Evolutionary conservation across 352 stramenopile genomes (phyloP).

Genomic region (Plasmopara muralis): DNA sequence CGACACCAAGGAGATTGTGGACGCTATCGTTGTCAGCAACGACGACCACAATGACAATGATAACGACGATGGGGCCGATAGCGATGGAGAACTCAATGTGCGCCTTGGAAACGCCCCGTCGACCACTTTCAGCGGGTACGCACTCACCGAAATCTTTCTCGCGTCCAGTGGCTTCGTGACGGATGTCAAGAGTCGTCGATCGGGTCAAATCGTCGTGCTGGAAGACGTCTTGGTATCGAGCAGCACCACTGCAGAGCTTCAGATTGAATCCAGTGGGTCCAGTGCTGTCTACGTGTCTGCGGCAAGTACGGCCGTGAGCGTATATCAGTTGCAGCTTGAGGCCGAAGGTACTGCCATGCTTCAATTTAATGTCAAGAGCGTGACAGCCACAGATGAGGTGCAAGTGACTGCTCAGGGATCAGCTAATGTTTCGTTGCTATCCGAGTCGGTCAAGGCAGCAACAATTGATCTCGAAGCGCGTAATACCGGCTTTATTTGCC

Average conservation of each 20-base stretch:
- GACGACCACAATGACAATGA: slow-evolving; percentile 12
- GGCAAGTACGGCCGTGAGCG: slow-evolving; percentile 10
- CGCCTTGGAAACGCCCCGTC: slow-evolving; percentile 15
- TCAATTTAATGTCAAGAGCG: slow-evolving; percentile 22
- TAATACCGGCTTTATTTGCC: slow-evolving; percentile 23
- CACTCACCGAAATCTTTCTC: slow-evolving; percentile 30
- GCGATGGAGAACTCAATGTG: slow-evolving; percentile 19
- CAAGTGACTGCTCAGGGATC: slow-evolving; percentile 19
- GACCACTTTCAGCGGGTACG: slow-evolving; percentile 17
- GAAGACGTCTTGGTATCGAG: slow-evolving; percentile 22
- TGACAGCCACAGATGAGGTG: slow-evolving; percentile 14
- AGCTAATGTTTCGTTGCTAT: slow-evolving; percentile 12
- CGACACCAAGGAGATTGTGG: slow-evolving; percentile 20
- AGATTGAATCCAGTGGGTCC: slow-evolving; percentile 21
- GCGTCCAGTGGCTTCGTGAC: slow-evolving; percentile 18
- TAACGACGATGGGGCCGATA: slow-evolving; percentile 16
- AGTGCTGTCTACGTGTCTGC: slow-evolving; percentile 29
- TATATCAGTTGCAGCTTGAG: slow-evolving; percentile 20
- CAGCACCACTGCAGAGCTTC: slow-evolving; percentile 20
- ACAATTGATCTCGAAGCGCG: slow-evolving; percentile 19
- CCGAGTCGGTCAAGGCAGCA: slow-evolving; percentile 14
- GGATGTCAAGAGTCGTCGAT: slow-evolving; percentile 23
- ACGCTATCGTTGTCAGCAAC: slow-evolving; percentile 22
- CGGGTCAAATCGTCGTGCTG: slow-evolving; percentile 24
- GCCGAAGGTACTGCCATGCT: slow-evolving; percentile 10